Percentiles rank a stretch among this genome's conserved stretches.
These are phyloP conservation scores for Populus hybrid DNA, from an alignment of 441 rosid genomes.

Conservation along the genomic window DNA sequence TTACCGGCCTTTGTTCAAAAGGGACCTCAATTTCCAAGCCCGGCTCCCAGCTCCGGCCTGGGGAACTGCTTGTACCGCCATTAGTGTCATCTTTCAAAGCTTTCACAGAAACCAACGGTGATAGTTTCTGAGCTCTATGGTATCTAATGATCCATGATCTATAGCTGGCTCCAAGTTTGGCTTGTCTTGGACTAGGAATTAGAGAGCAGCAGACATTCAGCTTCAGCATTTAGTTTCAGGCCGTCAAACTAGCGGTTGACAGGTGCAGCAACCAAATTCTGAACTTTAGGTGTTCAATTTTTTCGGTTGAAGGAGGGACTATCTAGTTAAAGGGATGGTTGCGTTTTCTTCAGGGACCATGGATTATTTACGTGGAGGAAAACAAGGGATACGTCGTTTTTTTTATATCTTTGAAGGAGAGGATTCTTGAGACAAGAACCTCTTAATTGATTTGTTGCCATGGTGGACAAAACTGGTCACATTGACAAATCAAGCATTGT, in stretches of 20 bases:
- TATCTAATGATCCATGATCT: conserved; percentile 36
- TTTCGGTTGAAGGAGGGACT: conserved; percentile 4
- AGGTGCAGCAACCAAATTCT: conserved; percentile 2
- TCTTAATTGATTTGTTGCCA: background rate
- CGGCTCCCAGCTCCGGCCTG: conserved; percentile 82
- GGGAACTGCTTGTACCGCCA: conserved; percentile 56
- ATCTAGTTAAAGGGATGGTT: background rate
- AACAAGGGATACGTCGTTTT: conserved; percentile 21
- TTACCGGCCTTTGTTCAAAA: conserved; percentile 88
- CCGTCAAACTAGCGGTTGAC: background rate
- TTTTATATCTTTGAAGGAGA: conserved; percentile 6
- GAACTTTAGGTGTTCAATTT: conserved; percentile 3
- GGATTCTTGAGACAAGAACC: too few relatives aligned
- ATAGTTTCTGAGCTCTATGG: conserved; percentile 29
- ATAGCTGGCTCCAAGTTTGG: conserved; percentile 42
- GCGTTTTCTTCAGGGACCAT: conserved; percentile 16
- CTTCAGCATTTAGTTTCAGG: conserved; percentile 50
- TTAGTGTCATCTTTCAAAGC: conserved; percentile 65
- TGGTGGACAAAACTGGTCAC: background rate
- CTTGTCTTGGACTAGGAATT: conserved; percentile 40
- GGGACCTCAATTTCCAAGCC: conserved; percentile 84
- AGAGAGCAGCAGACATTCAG: conserved; percentile 49
- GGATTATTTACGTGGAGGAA: conserved; percentile 50
- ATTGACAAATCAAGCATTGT: background rate
- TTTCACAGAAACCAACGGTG: conserved; percentile 36